phyloP scores from a whole-genome alignment of 768 basidiomycete genomes.

The Termitomyces sp. region DNA sequence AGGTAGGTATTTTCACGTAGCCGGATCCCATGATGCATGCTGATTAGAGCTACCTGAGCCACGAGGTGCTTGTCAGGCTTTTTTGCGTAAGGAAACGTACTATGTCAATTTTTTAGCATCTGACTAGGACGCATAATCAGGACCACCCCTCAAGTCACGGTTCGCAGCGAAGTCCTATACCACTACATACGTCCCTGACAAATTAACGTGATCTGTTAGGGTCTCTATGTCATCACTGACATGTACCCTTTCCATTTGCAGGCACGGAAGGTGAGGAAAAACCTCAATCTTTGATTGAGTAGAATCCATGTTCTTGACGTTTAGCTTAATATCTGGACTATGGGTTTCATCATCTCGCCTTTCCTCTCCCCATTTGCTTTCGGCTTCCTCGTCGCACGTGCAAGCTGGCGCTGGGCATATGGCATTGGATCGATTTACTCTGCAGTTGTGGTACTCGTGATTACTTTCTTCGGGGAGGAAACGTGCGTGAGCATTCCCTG shows the following conservation, averaged over 20 bases:
- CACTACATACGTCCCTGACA: not conserved
- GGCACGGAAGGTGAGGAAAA: constrained; percentile 47
- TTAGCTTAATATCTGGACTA: constrained; percentile 51
- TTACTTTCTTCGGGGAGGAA: constrained; percentile 46
- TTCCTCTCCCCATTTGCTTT: constrained; percentile 61
- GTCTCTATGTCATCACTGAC: constrained; percentile 57
- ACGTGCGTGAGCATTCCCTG: constrained; percentile 46
- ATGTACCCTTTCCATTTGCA: constrained; percentile 67
- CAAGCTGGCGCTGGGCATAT: constrained; percentile 60
- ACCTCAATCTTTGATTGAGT: constrained; percentile 18
- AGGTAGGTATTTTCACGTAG: constrained; percentile 21
- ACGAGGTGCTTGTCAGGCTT: constrained; percentile 56
- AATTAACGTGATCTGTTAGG: constrained; percentile 24
- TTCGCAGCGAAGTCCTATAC: constrained; percentile 22
- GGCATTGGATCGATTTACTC: constrained; percentile 63
- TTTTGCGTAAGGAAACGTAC: constrained; percentile 35
- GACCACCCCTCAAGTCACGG: constrained; percentile 48
- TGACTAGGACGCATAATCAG: constrained; percentile 1
- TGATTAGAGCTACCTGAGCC: constrained; percentile 22
- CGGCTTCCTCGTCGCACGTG: constrained; percentile 59
- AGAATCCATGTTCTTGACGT: not conserved
- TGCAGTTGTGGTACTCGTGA: constrained; percentile 34
- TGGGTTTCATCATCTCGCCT: constrained; percentile 57
- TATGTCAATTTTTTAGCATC: not conserved
- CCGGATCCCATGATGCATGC: not conserved